These are phyloP conservation scores for Hirschfeldia incana DNA, from an alignment of 345 rosid genomes.

Conservation along the genomic window DNA sequence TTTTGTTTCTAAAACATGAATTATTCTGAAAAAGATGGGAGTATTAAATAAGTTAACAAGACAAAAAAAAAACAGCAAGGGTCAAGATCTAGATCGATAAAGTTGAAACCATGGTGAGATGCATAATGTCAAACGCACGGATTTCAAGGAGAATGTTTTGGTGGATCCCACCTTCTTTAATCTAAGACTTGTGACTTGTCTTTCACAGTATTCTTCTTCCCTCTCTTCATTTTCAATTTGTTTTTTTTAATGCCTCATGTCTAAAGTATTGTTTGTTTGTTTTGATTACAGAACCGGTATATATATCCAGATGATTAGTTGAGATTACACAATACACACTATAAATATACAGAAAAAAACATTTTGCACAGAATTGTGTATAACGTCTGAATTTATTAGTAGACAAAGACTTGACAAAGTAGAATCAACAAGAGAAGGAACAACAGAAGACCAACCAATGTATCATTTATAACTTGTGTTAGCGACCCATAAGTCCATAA, in stretches of 20 bases:
- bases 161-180: slow-evolving; percentile 6
- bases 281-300: too few species aligned
- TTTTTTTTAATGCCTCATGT: neutral
- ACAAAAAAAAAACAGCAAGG: neutral
- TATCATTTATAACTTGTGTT: slow-evolving; percentile 45
- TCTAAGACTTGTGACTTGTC: slow-evolving; percentile 18
- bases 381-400: neutral
- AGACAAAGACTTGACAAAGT: neutral
- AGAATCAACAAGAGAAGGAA: slow-evolving; percentile 26
- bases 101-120: slow-evolving; percentile 37
- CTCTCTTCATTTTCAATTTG: slow-evolving; percentile 10
- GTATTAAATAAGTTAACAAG: neutral
- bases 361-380: neutral
- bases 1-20: too few species aligned
- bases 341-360: neutral
- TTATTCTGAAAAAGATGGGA: too few species aligned
- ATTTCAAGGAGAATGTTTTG: slow-evolving; percentile 44
- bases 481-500: slow-evolving; percentile 28
- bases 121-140: slow-evolving; percentile 37
- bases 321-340: neutral
- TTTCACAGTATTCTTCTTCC: slow-evolving; percentile 15
- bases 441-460: slow-evolving; percentile 34
- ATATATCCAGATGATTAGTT: neutral
- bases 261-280: neutral
- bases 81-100: slow-evolving; percentile 41